Evolutionary conservation across 2,329 filamentous ascomycete genomes (phyloP).

Genomic region (Alternaria sp.): DNA sequence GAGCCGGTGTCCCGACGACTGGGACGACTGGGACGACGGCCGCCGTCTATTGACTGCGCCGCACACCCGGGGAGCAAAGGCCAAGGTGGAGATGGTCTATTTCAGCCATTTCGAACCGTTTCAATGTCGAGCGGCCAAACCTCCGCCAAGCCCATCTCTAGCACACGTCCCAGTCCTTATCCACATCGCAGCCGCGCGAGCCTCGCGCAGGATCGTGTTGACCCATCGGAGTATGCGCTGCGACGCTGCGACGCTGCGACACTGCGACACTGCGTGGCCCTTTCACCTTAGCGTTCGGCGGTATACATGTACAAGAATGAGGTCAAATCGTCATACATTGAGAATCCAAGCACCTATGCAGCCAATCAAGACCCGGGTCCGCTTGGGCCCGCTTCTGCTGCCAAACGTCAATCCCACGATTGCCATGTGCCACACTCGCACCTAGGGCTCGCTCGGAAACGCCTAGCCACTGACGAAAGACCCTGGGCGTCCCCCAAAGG

Average conservation of each 20-base stretch:
- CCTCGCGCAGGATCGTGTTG: not conserved
- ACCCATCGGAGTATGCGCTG: too few species aligned
- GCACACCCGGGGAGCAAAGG: constrained; percentile 2
- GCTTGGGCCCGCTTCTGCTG: constrained; percentile 12
- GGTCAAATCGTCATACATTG: constrained; percentile 44
- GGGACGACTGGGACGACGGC: constrained; percentile 6
- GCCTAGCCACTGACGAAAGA: constrained; percentile 15
- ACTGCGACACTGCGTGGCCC: constrained; percentile 15
- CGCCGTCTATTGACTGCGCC: constrained; percentile 5
- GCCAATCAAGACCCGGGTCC: constrained; percentile 26
- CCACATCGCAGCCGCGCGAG: constrained; percentile 5
- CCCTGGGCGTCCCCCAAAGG: constrained; percentile 22
- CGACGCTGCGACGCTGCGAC: too few species aligned
- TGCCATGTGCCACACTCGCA: constrained; percentile 21
- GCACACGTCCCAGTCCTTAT: not conserved
- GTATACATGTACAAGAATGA: constrained; percentile 18
- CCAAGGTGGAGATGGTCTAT: not conserved
- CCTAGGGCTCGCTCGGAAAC: constrained; percentile 11
- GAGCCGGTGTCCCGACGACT: constrained; percentile 12
- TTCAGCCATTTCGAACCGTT: not conserved
- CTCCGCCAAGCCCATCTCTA: constrained; percentile 6
- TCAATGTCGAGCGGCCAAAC: not conserved
- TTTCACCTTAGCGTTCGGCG: not conserved
- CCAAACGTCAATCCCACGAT: constrained; percentile 26
- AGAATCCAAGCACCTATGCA: constrained; percentile 14